A percentile compares a stretch with the other conserved stretches of the same genome.
These are phyloP conservation scores for Aureobasidium sp. DNA, from an alignment of 2,329 filamentous ascomycete species.

Conservation along the genomic window DNA sequence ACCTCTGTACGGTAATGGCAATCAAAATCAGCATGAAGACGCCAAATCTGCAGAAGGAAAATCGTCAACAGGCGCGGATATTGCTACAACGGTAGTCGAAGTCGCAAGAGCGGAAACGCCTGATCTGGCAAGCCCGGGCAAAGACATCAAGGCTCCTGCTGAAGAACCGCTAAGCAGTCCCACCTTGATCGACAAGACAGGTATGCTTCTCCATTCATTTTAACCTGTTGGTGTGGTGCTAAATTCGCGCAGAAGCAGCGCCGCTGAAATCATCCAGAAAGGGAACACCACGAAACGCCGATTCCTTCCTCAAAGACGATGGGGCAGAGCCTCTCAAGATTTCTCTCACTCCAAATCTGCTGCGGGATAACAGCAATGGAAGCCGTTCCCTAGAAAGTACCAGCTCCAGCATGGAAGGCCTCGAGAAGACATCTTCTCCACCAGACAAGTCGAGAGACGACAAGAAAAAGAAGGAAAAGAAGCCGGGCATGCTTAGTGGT, in stretches of 20 bases:
- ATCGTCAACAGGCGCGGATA: not conserved
- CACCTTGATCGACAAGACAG: slow-evolving; percentile 25
- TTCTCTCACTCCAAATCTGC: slow-evolving; percentile 83
- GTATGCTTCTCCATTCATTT: slow-evolving; percentile 1
- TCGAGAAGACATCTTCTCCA: slow-evolving; percentile 60
- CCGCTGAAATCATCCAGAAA: slow-evolving; percentile 66
- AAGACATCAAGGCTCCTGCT: slow-evolving; percentile 22
- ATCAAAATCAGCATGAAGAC: not conserved
- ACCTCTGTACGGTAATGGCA: slow-evolving; percentile 4
- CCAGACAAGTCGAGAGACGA: slow-evolving; percentile 64
- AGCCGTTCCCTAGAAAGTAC: slow-evolving; percentile 21
- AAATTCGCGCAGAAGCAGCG: slow-evolving; percentile 27
- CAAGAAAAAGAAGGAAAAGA: slow-evolving; percentile 66
- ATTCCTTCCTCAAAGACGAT: slow-evolving; percentile 97
- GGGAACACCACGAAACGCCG: slow-evolving; percentile 80
- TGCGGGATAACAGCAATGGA: slow-evolving; percentile 64
- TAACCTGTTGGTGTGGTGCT: slow-evolving; percentile 25
- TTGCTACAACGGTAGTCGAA: slow-evolving; percentile 1
- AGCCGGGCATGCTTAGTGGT: slow-evolving; percentile 64
- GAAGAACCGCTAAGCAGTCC: slow-evolving; percentile 28
- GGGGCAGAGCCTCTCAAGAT: slow-evolving; percentile 95
- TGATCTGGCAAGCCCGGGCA: slow-evolving; percentile 16
- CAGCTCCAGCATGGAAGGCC: slow-evolving; percentile 63
- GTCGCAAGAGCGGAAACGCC: slow-evolving; percentile 9
- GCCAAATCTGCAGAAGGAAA: not conserved